A percentile compares a stretch with the other conserved stretches of the same genome.
Conservation (phyloP, 164 flowering plant species). For the Tetracentron sinense region DNA sequence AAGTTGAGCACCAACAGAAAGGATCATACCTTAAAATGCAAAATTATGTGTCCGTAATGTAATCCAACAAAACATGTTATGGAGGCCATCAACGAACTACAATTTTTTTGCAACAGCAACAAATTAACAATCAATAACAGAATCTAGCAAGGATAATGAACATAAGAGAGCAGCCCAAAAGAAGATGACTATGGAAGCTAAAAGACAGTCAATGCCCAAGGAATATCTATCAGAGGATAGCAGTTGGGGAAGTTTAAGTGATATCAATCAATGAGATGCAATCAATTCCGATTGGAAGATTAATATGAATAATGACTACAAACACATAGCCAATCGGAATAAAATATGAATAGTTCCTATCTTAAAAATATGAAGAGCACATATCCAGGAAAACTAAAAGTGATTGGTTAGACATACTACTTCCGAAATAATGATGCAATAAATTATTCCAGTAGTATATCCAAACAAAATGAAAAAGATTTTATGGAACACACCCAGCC, state of each 20-base stretch:
- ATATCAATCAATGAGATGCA: too few relatives aligned
- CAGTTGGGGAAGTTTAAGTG: background rate
- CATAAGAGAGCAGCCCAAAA: background rate
- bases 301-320: too few relatives aligned
- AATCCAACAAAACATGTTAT: slow-evolving; percentile 67
- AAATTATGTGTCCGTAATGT: slow-evolving; percentile 67
- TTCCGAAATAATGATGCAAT: too few relatives aligned
- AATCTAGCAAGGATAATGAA: background rate
- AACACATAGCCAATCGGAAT: too few relatives aligned
- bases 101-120: slow-evolving; percentile 16
- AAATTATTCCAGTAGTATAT: too few relatives aligned
- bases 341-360: too few relatives aligned
- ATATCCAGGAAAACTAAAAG: too few relatives aligned
- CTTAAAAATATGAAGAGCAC: too few relatives aligned
- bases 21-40: slow-evolving; percentile 48
- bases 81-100: slow-evolving; percentile 71
- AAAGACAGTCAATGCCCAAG: background rate
- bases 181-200: background rate
- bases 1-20: background rate
- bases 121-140: slow-evolving; percentile 1
- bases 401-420: too few relatives aligned
- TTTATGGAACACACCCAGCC: background rate
- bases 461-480: slow-evolving; percentile 4
- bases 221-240: background rate
- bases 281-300: too few relatives aligned